Percentiles rank a stretch among this genome's conserved stretches.
Evolutionary conservation across 2,329 filamentous ascomycete species (phyloP).

Genomic region (Hirsutella thompsonii): DNA sequence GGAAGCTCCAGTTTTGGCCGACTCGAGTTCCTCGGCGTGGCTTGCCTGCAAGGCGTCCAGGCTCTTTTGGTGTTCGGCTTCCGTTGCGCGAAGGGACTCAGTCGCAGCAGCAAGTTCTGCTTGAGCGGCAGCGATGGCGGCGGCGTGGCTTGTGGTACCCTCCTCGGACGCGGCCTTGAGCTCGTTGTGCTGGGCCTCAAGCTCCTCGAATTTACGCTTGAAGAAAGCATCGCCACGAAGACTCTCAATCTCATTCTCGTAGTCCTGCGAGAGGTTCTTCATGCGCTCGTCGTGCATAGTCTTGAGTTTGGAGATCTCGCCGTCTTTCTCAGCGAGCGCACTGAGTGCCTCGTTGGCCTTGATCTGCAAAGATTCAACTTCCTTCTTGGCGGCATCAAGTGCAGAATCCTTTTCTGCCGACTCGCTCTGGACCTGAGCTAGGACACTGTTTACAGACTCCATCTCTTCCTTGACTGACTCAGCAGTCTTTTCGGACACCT

Average conservation of each 20-base stretch:
- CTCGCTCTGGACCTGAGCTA: constrained; percentile 24
- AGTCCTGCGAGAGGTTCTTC: constrained; percentile 44
- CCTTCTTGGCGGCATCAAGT: constrained; percentile 29
- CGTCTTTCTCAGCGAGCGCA: constrained; percentile 33
- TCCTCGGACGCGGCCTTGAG: constrained; percentile 24
- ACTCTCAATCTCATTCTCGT: constrained; percentile 52
- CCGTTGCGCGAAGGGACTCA: constrained; percentile 34
- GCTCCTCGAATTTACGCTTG: constrained; percentile 49
- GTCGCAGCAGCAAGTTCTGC: constrained; percentile 30
- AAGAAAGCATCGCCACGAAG: constrained; percentile 50
- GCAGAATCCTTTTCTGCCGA: constrained; percentile 31
- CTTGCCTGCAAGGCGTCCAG: constrained; percentile 42
- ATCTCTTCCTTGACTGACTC: constrained; percentile 29
- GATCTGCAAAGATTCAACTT: constrained; percentile 29
- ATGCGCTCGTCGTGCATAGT: constrained; percentile 45
- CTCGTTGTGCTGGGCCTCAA: constrained; percentile 44
- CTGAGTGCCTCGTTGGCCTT: constrained; percentile 34
- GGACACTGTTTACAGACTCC: constrained; percentile 26
- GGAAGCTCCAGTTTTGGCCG: constrained; percentile 37
- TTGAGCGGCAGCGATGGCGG: constrained; percentile 28
- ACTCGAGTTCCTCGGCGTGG: constrained; percentile 46
- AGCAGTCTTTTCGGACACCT: constrained; percentile 32
- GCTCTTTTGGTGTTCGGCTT: constrained; percentile 38
- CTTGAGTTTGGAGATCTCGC: constrained; percentile 36
- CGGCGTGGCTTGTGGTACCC: constrained; percentile 23